Percentiles rank a stretch among this genome's conserved stretches.
These are phyloP conservation scores for Tylopilus plumbeoviolaceoides DNA, from an alignment of 768 basidiomycete species.

Conservation along the genomic window DNA sequence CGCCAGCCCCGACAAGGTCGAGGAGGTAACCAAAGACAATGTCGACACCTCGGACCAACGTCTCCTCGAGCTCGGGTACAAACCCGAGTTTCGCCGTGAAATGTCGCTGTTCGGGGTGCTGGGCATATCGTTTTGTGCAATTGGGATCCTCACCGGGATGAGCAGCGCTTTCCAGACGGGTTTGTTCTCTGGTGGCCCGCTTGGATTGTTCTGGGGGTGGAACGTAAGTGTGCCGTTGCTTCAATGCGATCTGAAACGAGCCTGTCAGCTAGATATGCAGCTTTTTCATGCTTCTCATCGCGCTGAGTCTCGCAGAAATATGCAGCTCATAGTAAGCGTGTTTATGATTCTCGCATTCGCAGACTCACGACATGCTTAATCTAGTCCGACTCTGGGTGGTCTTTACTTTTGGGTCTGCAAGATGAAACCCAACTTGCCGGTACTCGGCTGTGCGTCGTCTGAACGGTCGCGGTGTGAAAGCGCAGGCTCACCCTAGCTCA, in stretches of 20 bases:
- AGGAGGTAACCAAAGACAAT: conserved; percentile 10
- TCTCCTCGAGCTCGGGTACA: conserved; percentile 50
- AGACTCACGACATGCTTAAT: conserved; percentile 1
- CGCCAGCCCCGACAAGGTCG: conserved; percentile 10
- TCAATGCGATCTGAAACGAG: not conserved
- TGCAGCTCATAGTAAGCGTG: conserved; percentile 51
- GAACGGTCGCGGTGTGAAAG: not conserved
- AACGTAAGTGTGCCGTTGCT: conserved; percentile 37
- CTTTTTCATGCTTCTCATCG: conserved; percentile 55
- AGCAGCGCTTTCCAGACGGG: conserved; percentile 58
- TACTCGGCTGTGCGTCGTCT: conserved; percentile 48
- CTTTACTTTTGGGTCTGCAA: conserved; percentile 63
- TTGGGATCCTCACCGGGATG: conserved; percentile 59
- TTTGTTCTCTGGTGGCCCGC: conserved; percentile 52
- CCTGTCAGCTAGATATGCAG: conserved; percentile 44
- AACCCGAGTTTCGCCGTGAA: conserved; percentile 52
- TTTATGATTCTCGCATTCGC: not conserved
- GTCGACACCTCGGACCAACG: conserved; percentile 34
- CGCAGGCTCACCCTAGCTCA: conserved; percentile 5
- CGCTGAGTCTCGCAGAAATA: conserved; percentile 53
- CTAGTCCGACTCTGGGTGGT: conserved; percentile 54
- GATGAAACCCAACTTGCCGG: conserved; percentile 51
- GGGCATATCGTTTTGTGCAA: conserved; percentile 57
- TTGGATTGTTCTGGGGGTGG: conserved; percentile 62
- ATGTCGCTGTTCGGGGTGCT: conserved; percentile 58